Conservation (phyloP, 2,329 filamentous ascomycete genomes). For the Diplodia corticola region DNA sequence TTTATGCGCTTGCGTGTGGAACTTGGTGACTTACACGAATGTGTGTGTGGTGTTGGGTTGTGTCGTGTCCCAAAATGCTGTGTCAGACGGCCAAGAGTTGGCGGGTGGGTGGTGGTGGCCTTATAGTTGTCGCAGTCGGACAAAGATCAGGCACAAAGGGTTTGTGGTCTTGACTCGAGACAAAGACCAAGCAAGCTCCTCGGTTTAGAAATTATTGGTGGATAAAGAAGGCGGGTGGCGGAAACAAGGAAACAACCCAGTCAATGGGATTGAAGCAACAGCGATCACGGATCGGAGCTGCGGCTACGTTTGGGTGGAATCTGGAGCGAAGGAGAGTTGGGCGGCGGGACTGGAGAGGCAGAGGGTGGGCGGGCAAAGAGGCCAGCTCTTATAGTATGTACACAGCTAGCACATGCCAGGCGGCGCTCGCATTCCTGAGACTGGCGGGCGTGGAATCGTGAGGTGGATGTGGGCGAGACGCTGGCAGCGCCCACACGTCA, state of each 20-base stretch:
- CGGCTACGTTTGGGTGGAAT: neutral
- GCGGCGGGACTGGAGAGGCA: neutral
- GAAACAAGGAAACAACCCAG: conserved; percentile 21
- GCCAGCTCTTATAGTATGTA: conserved; percentile 18
- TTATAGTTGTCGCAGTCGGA: conserved; percentile 1
- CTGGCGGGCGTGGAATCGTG: conserved; percentile 12
- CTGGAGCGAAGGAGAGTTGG: neutral
- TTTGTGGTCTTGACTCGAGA: neutral
- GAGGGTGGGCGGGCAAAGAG: neutral
- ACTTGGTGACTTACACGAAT: neutral
- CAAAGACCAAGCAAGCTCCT: conserved; percentile 4
- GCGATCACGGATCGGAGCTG: conserved; percentile 9
- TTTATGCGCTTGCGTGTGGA: neutral
- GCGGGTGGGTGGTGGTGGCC: neutral
- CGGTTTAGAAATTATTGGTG: conserved; percentile 16
- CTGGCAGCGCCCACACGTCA: conserved; percentile 18
- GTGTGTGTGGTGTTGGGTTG: neutral
- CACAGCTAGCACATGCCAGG: neutral
- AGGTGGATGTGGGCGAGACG: neutral
- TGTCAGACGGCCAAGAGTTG: neutral
- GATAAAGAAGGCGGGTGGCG: conserved; percentile 15
- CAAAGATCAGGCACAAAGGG: conserved; percentile 3
- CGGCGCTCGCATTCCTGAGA: conserved; percentile 11
- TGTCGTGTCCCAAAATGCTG: neutral
- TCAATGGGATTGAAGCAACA: conserved; percentile 11